Percentiles rank a stretch among this genome's conserved stretches.
These are phyloP conservation scores for Rhodocollybia butyracea DNA, from an alignment of 768 basidiomycete genomes.

Conservation along the genomic window DNA sequence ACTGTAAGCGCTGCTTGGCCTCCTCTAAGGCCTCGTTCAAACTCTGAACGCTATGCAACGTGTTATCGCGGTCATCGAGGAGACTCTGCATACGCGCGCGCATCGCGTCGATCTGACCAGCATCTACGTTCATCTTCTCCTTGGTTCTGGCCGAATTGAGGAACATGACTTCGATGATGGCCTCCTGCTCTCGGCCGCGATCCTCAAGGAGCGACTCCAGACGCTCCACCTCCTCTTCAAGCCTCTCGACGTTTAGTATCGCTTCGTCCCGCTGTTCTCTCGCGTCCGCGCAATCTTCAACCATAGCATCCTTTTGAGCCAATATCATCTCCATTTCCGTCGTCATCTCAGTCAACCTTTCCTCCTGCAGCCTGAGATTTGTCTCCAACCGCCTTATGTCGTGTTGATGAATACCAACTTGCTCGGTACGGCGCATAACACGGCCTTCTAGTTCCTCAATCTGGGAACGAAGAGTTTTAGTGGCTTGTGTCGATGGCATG, in stretches of 20 bases:
- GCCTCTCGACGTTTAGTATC: slow-evolving; percentile 46
- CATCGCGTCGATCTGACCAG: not conserved
- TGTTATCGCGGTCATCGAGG: slow-evolving; percentile 6
- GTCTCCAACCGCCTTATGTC: slow-evolving; percentile 75
- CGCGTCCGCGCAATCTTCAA: slow-evolving; percentile 80
- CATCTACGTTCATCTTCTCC: slow-evolving; percentile 2
- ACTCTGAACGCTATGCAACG: slow-evolving; percentile 6
- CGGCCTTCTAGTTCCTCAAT: slow-evolving; percentile 68
- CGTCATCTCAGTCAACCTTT: slow-evolving; percentile 67
- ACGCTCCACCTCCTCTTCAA: slow-evolving; percentile 60
- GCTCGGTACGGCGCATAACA: slow-evolving; percentile 63
- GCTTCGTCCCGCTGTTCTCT: slow-evolving; percentile 71
- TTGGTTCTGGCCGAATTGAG: slow-evolving; percentile 4
- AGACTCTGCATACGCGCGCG: slow-evolving; percentile 32
- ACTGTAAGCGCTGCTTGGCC: slow-evolving; percentile 9
- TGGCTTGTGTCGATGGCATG: slow-evolving; percentile 57
- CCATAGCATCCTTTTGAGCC: slow-evolving; percentile 74
- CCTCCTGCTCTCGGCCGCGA: slow-evolving; percentile 9
- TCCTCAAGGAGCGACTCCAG: slow-evolving; percentile 18
- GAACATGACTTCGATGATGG: slow-evolving; percentile 9
- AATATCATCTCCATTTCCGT: slow-evolving; percentile 62
- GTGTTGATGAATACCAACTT: slow-evolving; percentile 76
- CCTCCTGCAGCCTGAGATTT: slow-evolving; percentile 72
- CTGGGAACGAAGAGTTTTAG: slow-evolving; percentile 54
- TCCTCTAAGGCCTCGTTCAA: slow-evolving; percentile 13